Evolutionary conservation across 2,329 filamentous ascomycete species (phyloP).

Genomic region (Apiospora arundinis): DNA sequence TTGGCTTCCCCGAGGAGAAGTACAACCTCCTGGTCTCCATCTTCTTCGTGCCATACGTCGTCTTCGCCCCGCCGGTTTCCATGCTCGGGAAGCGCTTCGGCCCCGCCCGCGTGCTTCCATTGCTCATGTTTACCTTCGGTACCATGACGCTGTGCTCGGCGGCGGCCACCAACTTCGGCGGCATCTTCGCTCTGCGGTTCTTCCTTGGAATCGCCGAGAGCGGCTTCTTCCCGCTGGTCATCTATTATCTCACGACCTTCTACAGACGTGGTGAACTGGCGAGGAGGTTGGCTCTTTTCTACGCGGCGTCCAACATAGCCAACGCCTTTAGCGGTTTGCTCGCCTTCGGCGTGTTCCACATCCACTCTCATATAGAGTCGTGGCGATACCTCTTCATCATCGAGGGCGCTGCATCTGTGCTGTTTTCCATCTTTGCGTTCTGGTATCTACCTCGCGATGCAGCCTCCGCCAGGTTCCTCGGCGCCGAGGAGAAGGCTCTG

Average conservation of each 20-base stretch:
- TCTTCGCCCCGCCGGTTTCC: conserved; percentile 69
- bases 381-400: conserved; percentile 58
- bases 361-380: conserved; percentile 43
- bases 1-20: conserved; percentile 65
- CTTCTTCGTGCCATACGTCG: conserved; percentile 76
- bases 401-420: conserved; percentile 62
- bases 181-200: conserved; percentile 71
- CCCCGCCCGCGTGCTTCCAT: conserved; percentile 66
- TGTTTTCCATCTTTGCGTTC: conserved; percentile 70
- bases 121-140: conserved; percentile 72
- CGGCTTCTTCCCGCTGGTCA: conserved; percentile 73
- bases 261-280: conserved; percentile 76
- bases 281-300: conserved; percentile 74
- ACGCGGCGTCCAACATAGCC: conserved; percentile 77
- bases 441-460: conserved; percentile 73
- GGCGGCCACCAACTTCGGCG: conserved; percentile 64
- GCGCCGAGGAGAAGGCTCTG: conserved; percentile 67
- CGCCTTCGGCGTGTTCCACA: conserved; percentile 56
- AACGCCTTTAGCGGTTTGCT: conserved; percentile 58
- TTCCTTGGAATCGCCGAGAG: conserved; percentile 73
- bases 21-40: conserved; percentile 74
- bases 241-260: conserved; percentile 65
- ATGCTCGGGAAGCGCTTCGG: conserved; percentile 74
- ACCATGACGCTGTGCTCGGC: conserved; percentile 66
- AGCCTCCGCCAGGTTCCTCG: conserved; percentile 69